A percentile compares a stretch with the other conserved stretches of the same genome.
Conservation (phyloP, 1,139 yeast genomes). For the Lodderomyces oxycetoniae region DNA sequence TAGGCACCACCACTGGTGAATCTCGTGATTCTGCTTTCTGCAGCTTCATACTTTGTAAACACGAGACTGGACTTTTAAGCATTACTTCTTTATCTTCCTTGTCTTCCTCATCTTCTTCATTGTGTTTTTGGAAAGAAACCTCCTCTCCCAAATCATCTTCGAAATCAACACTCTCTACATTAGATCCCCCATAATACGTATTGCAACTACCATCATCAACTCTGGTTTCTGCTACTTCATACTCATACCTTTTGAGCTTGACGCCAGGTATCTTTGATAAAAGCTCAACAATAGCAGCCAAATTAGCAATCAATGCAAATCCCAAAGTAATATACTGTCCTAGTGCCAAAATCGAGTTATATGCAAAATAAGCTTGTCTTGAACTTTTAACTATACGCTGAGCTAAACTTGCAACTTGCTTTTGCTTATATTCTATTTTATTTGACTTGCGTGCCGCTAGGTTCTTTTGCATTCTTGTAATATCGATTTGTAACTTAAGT, state of each 20-base stretch:
- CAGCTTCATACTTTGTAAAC: background rate
- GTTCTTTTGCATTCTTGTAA: slow-evolving; percentile 12
- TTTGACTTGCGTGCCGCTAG: slow-evolving; percentile 5
- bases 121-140: slow-evolving; percentile 12
- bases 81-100: slow-evolving; percentile 7
- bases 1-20: no score
- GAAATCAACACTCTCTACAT: background rate
- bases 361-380: slow-evolving; percentile 49
- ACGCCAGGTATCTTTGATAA: slow-evolving; percentile 22
- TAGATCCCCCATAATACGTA: background rate
- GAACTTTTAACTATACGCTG: slow-evolving; percentile 37
- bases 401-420: slow-evolving; percentile 22
- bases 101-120: slow-evolving; percentile 4
- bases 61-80: background rate
- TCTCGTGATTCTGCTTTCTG: background rate
- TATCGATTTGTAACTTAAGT: slow-evolving; percentile 20
- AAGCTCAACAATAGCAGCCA: slow-evolving; percentile 43
- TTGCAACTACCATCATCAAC: background rate
- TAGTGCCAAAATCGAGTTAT: slow-evolving; percentile 63
- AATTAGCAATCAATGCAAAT: slow-evolving; percentile 56
- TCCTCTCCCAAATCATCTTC: slow-evolving; percentile 28
- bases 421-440: slow-evolving; percentile 12
- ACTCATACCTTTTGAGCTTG: background rate
- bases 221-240: background rate
- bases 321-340: slow-evolving; percentile 81